phyloP scores from a whole-genome alignment of 768 basidiomycete species.

The Candolleomyces aberdarensis region DNA sequence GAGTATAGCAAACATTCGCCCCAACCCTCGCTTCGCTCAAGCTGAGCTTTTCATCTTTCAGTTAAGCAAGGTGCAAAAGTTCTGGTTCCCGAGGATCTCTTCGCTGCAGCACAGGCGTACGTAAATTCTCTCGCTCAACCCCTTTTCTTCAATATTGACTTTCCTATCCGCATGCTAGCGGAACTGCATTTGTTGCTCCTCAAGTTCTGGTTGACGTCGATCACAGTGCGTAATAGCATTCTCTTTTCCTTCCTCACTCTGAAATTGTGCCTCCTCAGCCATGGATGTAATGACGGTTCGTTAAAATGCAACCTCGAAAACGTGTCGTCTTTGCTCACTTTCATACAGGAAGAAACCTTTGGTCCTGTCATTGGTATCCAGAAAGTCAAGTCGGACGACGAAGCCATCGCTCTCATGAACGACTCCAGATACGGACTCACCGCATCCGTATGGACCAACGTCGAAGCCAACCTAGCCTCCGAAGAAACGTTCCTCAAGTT shows the following conservation, averaged over 20 bases:
- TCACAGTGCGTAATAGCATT: conserved; percentile 60
- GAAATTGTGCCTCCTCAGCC: conserved; percentile 32
- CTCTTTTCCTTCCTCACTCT: background rate
- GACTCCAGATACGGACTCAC: conserved; percentile 95
- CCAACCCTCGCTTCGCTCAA: background rate
- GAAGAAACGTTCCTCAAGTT: conserved; percentile 65
- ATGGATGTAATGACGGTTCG: conserved; percentile 92
- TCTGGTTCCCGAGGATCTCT: conserved; percentile 65
- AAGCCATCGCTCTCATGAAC: conserved; percentile 91
- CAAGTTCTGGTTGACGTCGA: conserved; percentile 88
- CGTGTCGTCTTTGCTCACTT: background rate
- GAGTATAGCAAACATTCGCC: conserved; percentile 15
- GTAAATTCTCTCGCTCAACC: conserved; percentile 16
- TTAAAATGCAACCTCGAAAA: conserved; percentile 1
- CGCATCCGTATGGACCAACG: conserved; percentile 91
- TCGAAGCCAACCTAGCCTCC: conserved; percentile 54
- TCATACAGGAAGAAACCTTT: conserved; percentile 76
- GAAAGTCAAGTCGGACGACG: conserved; percentile 84
- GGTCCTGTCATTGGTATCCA: conserved; percentile 93
- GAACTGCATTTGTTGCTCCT: conserved; percentile 85
- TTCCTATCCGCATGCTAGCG: conserved; percentile 37
- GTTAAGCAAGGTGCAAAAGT: conserved; percentile 78
- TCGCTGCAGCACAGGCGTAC: conserved; percentile 67
- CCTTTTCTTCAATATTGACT: background rate
- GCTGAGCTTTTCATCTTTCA: conserved; percentile 20